Evolutionary conservation across 257 asterid species (phyloP), one percentile per base, ranked within the genome.

Genomic region (Sherardia arvensis): DNA sequence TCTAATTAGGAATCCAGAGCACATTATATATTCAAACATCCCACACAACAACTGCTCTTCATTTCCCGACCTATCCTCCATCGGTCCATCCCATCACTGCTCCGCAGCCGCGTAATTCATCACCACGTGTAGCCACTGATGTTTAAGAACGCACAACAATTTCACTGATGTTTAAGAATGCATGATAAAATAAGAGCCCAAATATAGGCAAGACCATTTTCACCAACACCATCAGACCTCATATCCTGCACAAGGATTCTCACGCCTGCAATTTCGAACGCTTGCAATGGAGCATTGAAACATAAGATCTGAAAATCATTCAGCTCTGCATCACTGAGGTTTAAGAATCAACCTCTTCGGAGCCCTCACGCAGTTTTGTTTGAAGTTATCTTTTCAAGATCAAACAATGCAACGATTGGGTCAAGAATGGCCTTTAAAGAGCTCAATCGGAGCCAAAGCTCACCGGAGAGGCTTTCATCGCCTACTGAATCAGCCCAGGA

Each of bases 231-330:
- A 79, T 78, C 95, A 56, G 75, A 81, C 77, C 90, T 55, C 76
- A 85, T 85, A 55, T 93, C 94, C 79, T 87, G 94, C 74, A 93
- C 96, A 60, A 85, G 94, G 82, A 84, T 82, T 82, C 87, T 93
- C 62, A 93, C 96, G 64, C 94, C 94, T 43, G 76, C 86, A 74
- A 90, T 87, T 75, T 93, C 96, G 49, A 96, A 76, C 51, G 95
- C 92, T 72, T 90, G 99, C 40, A 93, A 73, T 47, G 99, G 99
- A 73, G 95, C 88, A 70, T 79, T 84, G 81, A 90, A 93, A 80
- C 99, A 93, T 73, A 85, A 90, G 61, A 87, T 96, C 99, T 87
- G 99, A 84, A 93, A 90, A 66, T 85, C 91, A 55, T 90, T 90
- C 78, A 93, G 83, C 79, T 93, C 99, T 32, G 75, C 95, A 71